These are phyloP conservation scores for Lasiosphaeris hirsuta DNA, from an alignment of 495 filamentous ascomycete genomes.

Conservation along the genomic window DNA sequence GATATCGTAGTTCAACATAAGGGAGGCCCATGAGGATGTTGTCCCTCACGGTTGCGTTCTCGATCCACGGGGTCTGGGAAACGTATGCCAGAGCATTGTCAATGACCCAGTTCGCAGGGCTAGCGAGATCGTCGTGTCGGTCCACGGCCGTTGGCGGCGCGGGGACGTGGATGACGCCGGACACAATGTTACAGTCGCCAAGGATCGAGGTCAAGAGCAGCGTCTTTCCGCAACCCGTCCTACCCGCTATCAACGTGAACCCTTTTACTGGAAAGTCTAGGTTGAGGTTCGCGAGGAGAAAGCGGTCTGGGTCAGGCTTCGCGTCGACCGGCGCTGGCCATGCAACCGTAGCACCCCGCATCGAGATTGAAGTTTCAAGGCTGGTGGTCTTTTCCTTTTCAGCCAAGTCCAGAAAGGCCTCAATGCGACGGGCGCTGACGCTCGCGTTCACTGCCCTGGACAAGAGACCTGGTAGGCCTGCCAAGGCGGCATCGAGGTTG, in stretches of 20 bases:
- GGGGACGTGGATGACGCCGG: background rate
- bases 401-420: no score
- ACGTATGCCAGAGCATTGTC: slow-evolving; percentile 60
- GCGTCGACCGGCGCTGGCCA: background rate
- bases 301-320: background rate
- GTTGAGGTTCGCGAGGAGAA: slow-evolving; percentile 3
- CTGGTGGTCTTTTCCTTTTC: no score
- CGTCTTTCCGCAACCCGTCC: background rate
- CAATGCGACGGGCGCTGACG: no score
- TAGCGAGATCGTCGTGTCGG: background rate
- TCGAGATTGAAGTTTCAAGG: background rate
- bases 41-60: slow-evolving; percentile 50
- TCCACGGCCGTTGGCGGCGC: no score
- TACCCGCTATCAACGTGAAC: background rate
- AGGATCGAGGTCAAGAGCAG: background rate
- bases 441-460: no score
- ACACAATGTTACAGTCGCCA: background rate
- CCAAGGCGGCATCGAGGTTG: no score
- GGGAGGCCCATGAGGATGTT: slow-evolving; percentile 58
- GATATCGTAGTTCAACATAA: slow-evolving; percentile 42
- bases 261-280: background rate
- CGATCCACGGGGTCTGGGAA: slow-evolving; percentile 56
- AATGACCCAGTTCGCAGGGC: slow-evolving; percentile 52
- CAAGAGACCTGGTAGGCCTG: no score
- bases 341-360: background rate